Conservation (phyloP, 352 stramenopile genomes). For the Globisporangium emineosum region DNA sequence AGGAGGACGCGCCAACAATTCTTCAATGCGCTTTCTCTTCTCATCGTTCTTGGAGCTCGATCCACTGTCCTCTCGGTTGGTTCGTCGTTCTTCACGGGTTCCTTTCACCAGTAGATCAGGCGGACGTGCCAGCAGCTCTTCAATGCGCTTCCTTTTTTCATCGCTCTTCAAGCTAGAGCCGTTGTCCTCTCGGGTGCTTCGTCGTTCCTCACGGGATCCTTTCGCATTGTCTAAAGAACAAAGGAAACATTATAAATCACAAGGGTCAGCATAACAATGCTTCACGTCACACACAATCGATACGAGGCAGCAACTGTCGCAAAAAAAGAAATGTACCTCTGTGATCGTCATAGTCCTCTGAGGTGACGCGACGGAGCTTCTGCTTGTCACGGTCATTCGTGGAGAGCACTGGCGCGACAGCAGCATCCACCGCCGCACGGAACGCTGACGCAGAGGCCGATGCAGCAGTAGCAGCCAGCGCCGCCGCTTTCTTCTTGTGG, state of each 20-base stretch:
- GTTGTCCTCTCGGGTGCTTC: too few relatives aligned
- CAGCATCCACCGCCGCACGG: neutral
- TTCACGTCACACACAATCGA: too few relatives aligned
- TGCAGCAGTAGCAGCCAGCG: neutral
- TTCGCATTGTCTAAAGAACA: too few relatives aligned
- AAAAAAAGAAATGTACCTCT: neutral
- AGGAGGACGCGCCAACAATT: neutral
- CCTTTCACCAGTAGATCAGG: conserved; percentile 3
- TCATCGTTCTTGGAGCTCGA: conserved; percentile 15
- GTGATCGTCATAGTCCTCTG: neutral
- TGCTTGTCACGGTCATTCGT: neutral
- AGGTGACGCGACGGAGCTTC: neutral
- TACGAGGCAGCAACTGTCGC: neutral
- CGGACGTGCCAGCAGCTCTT: conserved; percentile 1
- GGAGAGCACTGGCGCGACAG: neutral
- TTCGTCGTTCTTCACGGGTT: neutral
- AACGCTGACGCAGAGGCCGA: conserved; percentile 2
- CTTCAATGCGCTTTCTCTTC: conserved; percentile 14
- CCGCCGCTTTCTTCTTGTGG: conserved; percentile 1
- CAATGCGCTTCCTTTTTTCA: conserved; percentile 16
- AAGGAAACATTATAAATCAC: too few relatives aligned
- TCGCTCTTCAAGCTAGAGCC: too few relatives aligned
- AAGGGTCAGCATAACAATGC: too few relatives aligned
- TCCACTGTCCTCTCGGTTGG: conserved; percentile 8
- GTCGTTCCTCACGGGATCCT: too few relatives aligned